A percentile compares a stretch with the other conserved stretches of the same genome.
These are phyloP conservation scores for Monilinia polystroma DNA, from an alignment of 2,329 filamentous ascomycete genomes.

Conservation along the genomic window DNA sequence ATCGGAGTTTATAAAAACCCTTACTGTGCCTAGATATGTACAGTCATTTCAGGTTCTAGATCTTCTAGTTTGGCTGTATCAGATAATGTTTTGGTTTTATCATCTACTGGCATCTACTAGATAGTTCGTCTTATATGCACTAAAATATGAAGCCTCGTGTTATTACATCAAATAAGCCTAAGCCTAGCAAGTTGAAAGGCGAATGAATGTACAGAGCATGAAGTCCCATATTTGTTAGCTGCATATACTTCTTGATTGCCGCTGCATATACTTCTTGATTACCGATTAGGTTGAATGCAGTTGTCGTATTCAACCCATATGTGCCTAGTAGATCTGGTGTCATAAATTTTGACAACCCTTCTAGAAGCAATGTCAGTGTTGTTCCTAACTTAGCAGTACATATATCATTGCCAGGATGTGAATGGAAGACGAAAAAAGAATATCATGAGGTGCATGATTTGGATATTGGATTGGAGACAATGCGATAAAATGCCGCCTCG, in stretches of 20 bases:
- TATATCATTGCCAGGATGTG: not conserved
- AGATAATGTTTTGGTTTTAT: not conserved
- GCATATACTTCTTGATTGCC: not conserved
- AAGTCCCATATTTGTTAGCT: too few relatives aligned
- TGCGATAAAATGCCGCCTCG: not conserved
- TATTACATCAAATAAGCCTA: not conserved
- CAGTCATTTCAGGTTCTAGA: not conserved
- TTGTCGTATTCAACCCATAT: not conserved
- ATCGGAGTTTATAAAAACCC: slow-evolving; percentile 5
- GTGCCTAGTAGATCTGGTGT: not conserved
- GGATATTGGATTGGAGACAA: not conserved
- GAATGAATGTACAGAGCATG: not conserved
- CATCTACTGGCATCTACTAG: not conserved
- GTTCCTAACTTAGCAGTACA: not conserved
- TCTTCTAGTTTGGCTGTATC: not conserved
- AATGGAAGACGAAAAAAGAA: not conserved
- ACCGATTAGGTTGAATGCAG: not conserved
- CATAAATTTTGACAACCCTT: not conserved
- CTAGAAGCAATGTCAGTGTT: too few relatives aligned
- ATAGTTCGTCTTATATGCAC: not conserved
- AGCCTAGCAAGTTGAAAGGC: not conserved
- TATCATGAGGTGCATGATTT: not conserved
- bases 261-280: not conserved
- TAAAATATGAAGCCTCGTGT: not conserved
- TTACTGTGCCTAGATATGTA: not conserved